Evolutionary conservation across 1,139 yeast genomes (phyloP).

Genomic region (Pichia cactophila): DNA sequence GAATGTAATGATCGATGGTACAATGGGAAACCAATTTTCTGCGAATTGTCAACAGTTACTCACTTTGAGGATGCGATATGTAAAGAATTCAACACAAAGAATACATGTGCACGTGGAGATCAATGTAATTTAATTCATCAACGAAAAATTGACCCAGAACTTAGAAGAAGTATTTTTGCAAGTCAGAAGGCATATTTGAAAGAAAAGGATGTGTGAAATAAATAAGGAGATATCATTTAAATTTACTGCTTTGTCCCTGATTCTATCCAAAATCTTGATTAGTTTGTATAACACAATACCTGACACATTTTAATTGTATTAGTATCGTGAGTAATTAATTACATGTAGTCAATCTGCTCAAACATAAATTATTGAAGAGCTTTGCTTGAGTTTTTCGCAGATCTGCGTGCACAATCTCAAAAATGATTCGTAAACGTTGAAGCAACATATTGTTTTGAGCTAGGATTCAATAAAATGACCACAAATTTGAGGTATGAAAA

Average conservation of each 20-base stretch:
- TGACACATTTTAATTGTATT: too few relatives aligned
- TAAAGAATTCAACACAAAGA: constrained; percentile 23
- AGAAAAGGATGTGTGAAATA: constrained; percentile 1
- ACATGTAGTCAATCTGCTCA: too few relatives aligned
- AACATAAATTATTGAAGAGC: too few relatives aligned
- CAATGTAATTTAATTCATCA: constrained; percentile 86
- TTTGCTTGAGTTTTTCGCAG: too few relatives aligned
- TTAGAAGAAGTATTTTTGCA: constrained; percentile 32
- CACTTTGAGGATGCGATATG: constrained; percentile 72
- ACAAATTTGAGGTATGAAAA: constrained; percentile 3
- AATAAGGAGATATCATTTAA: not conserved
- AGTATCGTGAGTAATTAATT: too few relatives aligned
- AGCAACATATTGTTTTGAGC: too few relatives aligned
- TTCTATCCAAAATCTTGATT: too few relatives aligned
- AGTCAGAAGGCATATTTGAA: constrained; percentile 10
- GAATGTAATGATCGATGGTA: constrained; percentile 77
- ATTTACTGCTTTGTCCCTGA: not conserved
- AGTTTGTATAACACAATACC: too few relatives aligned
- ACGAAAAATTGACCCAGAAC: constrained; percentile 43
- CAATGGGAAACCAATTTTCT: constrained; percentile 68
- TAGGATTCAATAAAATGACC: not conserved
- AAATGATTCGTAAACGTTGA: too few relatives aligned
- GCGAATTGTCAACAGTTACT: constrained; percentile 73
- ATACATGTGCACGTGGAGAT: constrained; percentile 63
- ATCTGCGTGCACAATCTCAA: too few relatives aligned